Evolutionary conservation across 805 yeast genomes (phyloP).

Genomic region (Wickerhamomyces queroliae): DNA sequence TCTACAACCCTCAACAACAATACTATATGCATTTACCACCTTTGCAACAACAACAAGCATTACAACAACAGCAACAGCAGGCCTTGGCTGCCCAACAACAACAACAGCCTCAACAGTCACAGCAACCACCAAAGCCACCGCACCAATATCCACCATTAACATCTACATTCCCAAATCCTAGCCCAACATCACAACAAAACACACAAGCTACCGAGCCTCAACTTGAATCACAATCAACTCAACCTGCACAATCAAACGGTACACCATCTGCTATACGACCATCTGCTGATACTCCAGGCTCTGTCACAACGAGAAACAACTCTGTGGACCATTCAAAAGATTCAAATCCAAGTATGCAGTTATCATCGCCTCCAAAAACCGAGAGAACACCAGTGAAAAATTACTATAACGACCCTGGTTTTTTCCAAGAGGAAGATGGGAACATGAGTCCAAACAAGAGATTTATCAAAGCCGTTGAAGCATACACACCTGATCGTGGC

Average conservation of each 20-base stretch:
- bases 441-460: constrained; percentile 31
- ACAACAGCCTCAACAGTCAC: constrained; percentile 3
- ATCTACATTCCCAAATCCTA: too few species aligned
- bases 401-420: constrained; percentile 5
- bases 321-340: neutral
- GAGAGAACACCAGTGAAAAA: constrained; percentile 8
- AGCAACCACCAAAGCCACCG: too few species aligned
- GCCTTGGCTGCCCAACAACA: constrained; percentile 1
- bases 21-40: constrained; percentile 1
- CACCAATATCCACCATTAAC: too few species aligned
- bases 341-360: constrained; percentile 8
- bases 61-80: constrained; percentile 5
- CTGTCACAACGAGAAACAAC: constrained; percentile 1
- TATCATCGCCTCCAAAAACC: constrained; percentile 13
- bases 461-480: constrained; percentile 48
- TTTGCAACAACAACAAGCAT: constrained; percentile 5
- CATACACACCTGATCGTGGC: constrained; percentile 62
- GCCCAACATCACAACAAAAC: too few species aligned
- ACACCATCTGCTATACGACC: neutral
- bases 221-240: neutral
- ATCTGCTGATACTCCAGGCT: too few species aligned
- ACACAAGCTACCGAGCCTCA: constrained; percentile 1
- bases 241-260: neutral
- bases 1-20: constrained; percentile 6
- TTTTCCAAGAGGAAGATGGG: constrained; percentile 3